A percentile compares a stretch with the other conserved stretches of the same genome.
Conservation (phyloP, 805 yeast species). For the Cyberlindnera saturnus region DNA sequence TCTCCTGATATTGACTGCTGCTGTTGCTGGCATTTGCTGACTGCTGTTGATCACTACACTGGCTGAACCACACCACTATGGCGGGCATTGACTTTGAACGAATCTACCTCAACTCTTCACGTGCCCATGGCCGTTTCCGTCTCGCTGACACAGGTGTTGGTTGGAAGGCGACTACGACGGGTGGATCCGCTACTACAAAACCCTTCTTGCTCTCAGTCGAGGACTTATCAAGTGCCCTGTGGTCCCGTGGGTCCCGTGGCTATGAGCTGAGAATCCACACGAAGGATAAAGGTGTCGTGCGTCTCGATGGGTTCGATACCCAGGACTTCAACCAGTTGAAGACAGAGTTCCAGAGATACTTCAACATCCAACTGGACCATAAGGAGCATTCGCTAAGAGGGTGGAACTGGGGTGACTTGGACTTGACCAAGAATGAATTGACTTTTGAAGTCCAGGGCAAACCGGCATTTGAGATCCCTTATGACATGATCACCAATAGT, state of each 20-base stretch:
- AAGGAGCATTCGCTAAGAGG: conserved; percentile 93
- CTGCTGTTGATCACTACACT: too few species aligned
- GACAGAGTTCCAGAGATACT: conserved; percentile 74
- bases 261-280: conserved; percentile 87
- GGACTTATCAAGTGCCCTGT: conserved; percentile 69
- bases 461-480: conserved; percentile 91
- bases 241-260: conserved; percentile 95
- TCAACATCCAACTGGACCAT: conserved; percentile 67
- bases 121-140: conserved; percentile 81
- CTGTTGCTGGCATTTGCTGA: too few species aligned
- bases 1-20: too few species aligned
- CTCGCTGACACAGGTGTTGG: conserved; percentile 96
- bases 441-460: conserved; percentile 79
- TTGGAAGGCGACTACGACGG: conserved; percentile 72
- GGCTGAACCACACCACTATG: conserved; percentile 1
- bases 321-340: conserved; percentile 79
- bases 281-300: conserved; percentile 76
- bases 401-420: conserved; percentile 98
- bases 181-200: conserved; percentile 42
- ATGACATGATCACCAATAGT: conserved; percentile 69
- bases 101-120: conserved; percentile 84
- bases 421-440: conserved; percentile 87
- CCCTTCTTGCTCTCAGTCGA: conserved; percentile 90
- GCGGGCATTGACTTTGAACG: conserved; percentile 69
- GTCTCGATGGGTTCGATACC: conserved; percentile 86